Evolutionary conservation across 192 early-diverging fungal genomes (phyloP).

Genomic region (Coemansia sp.): DNA sequence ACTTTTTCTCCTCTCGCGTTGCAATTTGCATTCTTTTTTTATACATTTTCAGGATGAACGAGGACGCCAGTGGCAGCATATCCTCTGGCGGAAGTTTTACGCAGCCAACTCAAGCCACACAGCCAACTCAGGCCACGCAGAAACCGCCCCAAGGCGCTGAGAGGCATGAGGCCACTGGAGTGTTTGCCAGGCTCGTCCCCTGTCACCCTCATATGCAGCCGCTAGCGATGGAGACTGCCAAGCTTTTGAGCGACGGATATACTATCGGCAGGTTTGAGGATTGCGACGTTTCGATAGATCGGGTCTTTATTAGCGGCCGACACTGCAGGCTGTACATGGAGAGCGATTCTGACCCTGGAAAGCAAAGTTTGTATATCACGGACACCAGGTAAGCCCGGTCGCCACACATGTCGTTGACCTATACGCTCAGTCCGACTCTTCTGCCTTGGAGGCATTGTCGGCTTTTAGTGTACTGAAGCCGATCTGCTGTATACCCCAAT

Average conservation of each 20-base stretch:
- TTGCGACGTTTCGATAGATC: slow-evolving; percentile 39
- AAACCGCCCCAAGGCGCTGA: slow-evolving; percentile 21
- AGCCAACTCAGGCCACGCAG: slow-evolving; percentile 46
- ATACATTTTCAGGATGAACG: slow-evolving; percentile 9
- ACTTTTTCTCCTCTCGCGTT: background rate
- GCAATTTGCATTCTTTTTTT: background rate
- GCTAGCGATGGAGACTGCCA: slow-evolving; percentile 27
- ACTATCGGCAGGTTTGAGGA: slow-evolving; percentile 35
- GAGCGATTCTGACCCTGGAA: slow-evolving; percentile 13
- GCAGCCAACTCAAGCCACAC: slow-evolving; percentile 48
- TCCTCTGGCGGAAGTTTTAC: slow-evolving; percentile 20
- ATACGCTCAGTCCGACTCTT: background rate
- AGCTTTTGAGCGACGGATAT: slow-evolving; percentile 36
- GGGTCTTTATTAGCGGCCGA: slow-evolving; percentile 37
- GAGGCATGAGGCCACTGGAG: slow-evolving; percentile 9
- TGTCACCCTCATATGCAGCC: slow-evolving; percentile 44
- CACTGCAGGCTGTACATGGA: slow-evolving; percentile 51
- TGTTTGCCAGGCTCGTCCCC: slow-evolving; percentile 39
- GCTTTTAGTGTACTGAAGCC: background rate
- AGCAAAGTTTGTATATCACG: slow-evolving; percentile 27
- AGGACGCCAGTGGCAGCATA: background rate
- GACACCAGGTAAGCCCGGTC: slow-evolving; percentile 29
- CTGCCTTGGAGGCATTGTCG: background rate
- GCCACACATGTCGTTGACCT: background rate
- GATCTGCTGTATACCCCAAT: background rate